Evolutionary conservation across 2,329 filamentous ascomycete genomes (phyloP).

Genomic region (Trichoderma sp.): DNA sequence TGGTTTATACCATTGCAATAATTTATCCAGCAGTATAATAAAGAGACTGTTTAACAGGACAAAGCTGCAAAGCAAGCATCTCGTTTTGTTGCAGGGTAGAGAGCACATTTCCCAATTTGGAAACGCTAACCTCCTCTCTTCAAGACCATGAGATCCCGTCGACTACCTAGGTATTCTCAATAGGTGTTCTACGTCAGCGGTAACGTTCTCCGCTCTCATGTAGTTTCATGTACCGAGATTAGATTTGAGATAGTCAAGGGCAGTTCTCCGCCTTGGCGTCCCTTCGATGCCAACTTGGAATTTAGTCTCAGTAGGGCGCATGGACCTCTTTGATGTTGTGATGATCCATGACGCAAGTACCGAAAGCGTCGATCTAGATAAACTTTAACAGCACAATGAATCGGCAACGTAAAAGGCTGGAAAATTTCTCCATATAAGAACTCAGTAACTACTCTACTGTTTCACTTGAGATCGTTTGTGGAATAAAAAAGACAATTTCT

Average conservation of each 20-base stretch:
- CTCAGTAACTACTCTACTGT: background rate
- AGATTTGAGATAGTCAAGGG: background rate
- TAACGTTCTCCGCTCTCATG: background rate
- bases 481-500: background rate
- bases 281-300: background rate
- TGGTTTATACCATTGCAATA: too few species aligned
- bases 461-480: background rate
- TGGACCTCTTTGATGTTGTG: background rate
- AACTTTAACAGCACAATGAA: slow-evolving; percentile 10
- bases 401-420: slow-evolving; percentile 10
- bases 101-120: background rate
- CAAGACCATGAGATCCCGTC: background rate
- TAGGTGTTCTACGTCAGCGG: slow-evolving; percentile 14
- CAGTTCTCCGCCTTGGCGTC: background rate
- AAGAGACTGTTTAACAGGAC: too few species aligned
- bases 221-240: background rate
- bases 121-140: background rate
- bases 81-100: background rate
- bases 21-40: too few species aligned
- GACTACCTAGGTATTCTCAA: too few species aligned
- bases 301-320: background rate
- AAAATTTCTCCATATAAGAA: background rate
- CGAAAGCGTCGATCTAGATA: slow-evolving; percentile 18
- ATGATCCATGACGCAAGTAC: slow-evolving; percentile 28
- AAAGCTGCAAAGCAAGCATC: background rate